Percentiles rank a stretch among this genome's conserved stretches.
Evolutionary conservation across 345 rosid species (phyloP).

Genomic region (Isatis tinctoria): DNA sequence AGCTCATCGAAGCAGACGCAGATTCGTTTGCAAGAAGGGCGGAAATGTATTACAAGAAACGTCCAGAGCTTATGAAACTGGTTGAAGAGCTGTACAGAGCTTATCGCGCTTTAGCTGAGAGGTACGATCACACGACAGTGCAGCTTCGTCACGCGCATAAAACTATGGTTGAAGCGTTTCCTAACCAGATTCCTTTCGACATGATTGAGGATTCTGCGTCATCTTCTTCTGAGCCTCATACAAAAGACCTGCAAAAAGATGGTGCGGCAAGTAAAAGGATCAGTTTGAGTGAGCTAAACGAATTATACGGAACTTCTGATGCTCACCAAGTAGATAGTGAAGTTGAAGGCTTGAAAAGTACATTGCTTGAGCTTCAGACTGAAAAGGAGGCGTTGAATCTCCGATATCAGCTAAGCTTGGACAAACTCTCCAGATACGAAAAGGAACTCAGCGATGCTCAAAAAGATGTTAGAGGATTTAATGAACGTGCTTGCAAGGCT

Average conservation of each 20-base stretch:
- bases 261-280: conserved; percentile 35
- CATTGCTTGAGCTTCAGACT: conserved; percentile 60
- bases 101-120: conserved; percentile 96
- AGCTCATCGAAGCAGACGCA: conserved; percentile 96
- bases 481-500: conserved; percentile 70
- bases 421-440: conserved; percentile 61
- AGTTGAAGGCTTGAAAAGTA: conserved; percentile 52
- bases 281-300: conserved; percentile 57
- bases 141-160: conserved; percentile 86
- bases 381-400: conserved; percentile 64
- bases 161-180: conserved; percentile 85
- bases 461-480: conserved; percentile 52
- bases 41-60: conserved; percentile 97
- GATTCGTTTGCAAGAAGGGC: conserved; percentile 99
- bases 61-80: conserved; percentile 95
- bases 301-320: conserved; percentile 26
- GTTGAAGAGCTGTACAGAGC: conserved; percentile 99
- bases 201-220: conserved; percentile 58
- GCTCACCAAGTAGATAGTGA: conserved; percentile 51
- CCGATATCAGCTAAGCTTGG: conserved; percentile 62
- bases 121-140: conserved; percentile 90
- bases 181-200: conserved; percentile 66
- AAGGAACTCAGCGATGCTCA: conserved; percentile 54
- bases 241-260: conserved; percentile 34
- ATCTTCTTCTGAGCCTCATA: conserved; percentile 45